Evolutionary conservation across 176 grass and related monocot genomes (phyloP).

Genomic region (Musa schizocarpa): DNA sequence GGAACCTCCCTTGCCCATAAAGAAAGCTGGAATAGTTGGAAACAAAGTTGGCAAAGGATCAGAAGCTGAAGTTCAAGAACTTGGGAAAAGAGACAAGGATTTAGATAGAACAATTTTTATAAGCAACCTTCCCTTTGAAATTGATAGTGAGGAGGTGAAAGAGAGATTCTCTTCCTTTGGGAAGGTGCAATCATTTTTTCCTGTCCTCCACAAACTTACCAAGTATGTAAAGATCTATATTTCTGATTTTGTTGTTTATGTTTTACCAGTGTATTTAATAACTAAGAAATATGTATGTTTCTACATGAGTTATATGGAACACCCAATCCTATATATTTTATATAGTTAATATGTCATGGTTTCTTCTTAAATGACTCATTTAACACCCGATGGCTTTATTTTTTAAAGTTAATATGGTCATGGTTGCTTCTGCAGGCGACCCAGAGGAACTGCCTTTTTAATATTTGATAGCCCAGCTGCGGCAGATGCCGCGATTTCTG

Average conservation of each 20-base stretch:
- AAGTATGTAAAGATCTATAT: conserved; percentile 49
- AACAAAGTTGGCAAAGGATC: conserved; percentile 14
- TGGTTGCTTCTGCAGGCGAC: conserved; percentile 46
- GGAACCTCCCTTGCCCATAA: conserved; percentile 29
- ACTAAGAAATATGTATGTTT: background rate
- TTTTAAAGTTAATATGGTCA: background rate
- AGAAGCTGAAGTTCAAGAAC: conserved; percentile 10
- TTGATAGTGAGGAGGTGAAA: conserved; percentile 55
- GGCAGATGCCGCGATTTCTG: conserved; percentile 63
- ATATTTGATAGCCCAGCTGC: conserved; percentile 59
- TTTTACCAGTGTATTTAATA: background rate
- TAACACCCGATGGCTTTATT: background rate
- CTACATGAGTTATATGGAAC: too few relatives aligned
- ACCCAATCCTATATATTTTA: background rate
- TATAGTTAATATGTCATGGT: background rate
- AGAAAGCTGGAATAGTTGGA: conserved; percentile 14
- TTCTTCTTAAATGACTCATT: background rate
- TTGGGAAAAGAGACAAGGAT: conserved; percentile 23
- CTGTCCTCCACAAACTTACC: conserved; percentile 87
- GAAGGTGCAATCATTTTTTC: conserved; percentile 71
- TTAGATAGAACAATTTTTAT: conserved; percentile 85
- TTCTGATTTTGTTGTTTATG: background rate
- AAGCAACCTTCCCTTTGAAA: conserved; percentile 93
- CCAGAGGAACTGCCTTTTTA: conserved; percentile 71
- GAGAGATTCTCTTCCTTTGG: conserved; percentile 75